These are phyloP conservation scores for Rutstroemia sp. DNA, from an alignment of 2,329 filamentous ascomycete genomes.

Conservation along the genomic window DNA sequence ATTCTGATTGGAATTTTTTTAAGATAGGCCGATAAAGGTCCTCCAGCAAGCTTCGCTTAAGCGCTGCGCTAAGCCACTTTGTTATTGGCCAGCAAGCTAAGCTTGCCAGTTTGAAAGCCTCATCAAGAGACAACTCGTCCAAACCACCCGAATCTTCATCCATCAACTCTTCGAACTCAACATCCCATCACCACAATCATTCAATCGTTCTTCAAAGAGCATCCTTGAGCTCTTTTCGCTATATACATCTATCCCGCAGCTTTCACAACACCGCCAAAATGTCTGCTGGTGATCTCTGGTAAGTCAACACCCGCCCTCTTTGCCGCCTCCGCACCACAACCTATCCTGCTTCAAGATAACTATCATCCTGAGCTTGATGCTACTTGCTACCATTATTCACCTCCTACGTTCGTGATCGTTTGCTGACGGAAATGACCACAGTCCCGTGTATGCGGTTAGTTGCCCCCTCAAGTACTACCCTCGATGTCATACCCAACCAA, in stretches of 20 bases:
- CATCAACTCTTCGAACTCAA: constrained; percentile 23
- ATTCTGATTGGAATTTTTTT: background rate
- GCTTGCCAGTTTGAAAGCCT: constrained; percentile 19
- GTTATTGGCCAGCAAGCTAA: constrained; percentile 12
- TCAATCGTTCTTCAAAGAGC: constrained; percentile 22
- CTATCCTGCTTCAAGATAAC: constrained; percentile 13
- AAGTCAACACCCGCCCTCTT: constrained; percentile 40
- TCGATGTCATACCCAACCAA: background rate
- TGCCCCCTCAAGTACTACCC: constrained; percentile 12
- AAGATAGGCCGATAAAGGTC: constrained; percentile 2
- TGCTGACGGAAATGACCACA: constrained; percentile 45
- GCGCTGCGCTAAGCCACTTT: constrained; percentile 6
- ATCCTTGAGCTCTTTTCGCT: constrained; percentile 17
- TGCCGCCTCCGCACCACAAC: background rate
- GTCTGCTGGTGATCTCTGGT: constrained; percentile 63
- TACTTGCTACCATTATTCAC: background rate
- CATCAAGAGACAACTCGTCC: constrained; percentile 9
- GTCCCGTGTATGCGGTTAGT: constrained; percentile 99
- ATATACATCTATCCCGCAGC: constrained; percentile 10
- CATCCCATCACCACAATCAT: constrained; percentile 19
- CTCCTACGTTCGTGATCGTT: constrained; percentile 4
- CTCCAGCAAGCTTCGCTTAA: constrained; percentile 3
- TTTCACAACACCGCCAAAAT: constrained; percentile 47
- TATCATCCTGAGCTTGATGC: constrained; percentile 8
- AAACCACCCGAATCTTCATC: constrained; percentile 17